Conservation (phyloP, 257 asterid species). For the Salvia hispanica region DNA sequence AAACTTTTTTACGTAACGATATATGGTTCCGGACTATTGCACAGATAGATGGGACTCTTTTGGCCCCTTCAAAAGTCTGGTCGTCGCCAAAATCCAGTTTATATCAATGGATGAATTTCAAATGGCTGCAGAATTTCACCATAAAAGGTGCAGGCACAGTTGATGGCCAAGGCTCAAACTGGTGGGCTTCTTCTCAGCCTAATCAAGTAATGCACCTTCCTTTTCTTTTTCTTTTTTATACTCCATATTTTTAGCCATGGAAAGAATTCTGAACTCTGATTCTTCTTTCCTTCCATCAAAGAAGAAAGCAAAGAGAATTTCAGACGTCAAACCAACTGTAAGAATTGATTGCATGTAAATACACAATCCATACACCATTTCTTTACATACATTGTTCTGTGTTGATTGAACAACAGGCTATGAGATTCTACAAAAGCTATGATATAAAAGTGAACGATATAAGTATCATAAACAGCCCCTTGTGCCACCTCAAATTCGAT, state of each 20-base stretch:
- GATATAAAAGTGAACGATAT: conserved; percentile 59
- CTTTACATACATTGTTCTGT: background rate
- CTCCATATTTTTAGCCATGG: background rate
- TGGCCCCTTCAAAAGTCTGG: conserved; percentile 64
- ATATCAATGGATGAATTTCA: conserved; percentile 79
- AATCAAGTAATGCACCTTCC: conserved; percentile 42
- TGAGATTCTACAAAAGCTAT: conserved; percentile 69
- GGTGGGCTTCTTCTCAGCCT: conserved; percentile 63
- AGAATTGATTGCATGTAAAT: conserved; percentile 27
- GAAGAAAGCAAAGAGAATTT: conserved; percentile 42
- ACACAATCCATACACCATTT: too few species aligned
- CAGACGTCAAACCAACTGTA: conserved; percentile 72
- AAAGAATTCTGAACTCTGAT: background rate
- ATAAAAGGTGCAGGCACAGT: conserved; percentile 71
- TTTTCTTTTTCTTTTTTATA: background rate
- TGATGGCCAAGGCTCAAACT: conserved; percentile 82
- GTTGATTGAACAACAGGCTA: conserved; percentile 47
- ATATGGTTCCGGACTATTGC: conserved; percentile 4
- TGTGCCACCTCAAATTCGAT: conserved; percentile 82
- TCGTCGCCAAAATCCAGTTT: conserved; percentile 68
- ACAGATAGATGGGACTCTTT: conserved; percentile 69
- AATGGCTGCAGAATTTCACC: conserved; percentile 70
- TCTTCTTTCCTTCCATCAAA: conserved; percentile 8
- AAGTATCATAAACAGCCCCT: conserved; percentile 62
- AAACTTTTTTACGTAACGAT: background rate